Conservation (phyloP, 2,329 filamentous ascomycete genomes). For the Bipolaris bicolor region DNA sequence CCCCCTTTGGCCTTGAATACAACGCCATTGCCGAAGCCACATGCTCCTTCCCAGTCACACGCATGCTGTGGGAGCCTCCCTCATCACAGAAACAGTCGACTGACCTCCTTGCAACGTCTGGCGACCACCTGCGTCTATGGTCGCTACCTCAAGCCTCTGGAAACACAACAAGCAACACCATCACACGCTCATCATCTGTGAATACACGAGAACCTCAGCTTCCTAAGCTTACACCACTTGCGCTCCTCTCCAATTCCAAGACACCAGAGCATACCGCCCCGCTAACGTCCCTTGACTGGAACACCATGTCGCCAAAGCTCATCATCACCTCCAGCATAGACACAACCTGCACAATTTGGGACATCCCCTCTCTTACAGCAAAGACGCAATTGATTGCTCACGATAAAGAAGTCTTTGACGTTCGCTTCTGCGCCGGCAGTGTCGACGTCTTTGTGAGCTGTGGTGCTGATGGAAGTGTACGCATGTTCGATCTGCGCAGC, state of each 20-base stretch:
- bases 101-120: conserved; percentile 91
- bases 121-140: conserved; percentile 92
- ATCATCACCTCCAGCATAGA: conserved; percentile 99
- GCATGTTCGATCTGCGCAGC: conserved; percentile 97
- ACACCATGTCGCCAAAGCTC: conserved; percentile 91
- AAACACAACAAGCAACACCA: conserved; percentile 70
- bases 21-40: conserved; percentile 94
- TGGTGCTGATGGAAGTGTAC: conserved; percentile 93
- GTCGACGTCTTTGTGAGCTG: conserved; percentile 99
- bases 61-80: conserved; percentile 93
- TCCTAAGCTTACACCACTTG: conserved; percentile 89
- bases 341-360: conserved; percentile 99
- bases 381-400: conserved; percentile 99
- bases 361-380: conserved; percentile 95
- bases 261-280: conserved; percentile 97
- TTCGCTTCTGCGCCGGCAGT: conserved; percentile 95
- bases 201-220: conserved; percentile 65
- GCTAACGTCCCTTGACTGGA: conserved; percentile 96
- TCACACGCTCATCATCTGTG: conserved; percentile 68
- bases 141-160: conserved; percentile 70
- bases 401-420: conserved; percentile 98
- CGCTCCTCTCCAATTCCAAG: conserved; percentile 94
- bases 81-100: conserved; percentile 95
- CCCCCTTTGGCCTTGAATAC: conserved; percentile 84
- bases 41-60: conserved; percentile 95